Evolutionary conservation across 163 green algal species (phyloP).

Genomic region (Dunaliella salina): DNA sequence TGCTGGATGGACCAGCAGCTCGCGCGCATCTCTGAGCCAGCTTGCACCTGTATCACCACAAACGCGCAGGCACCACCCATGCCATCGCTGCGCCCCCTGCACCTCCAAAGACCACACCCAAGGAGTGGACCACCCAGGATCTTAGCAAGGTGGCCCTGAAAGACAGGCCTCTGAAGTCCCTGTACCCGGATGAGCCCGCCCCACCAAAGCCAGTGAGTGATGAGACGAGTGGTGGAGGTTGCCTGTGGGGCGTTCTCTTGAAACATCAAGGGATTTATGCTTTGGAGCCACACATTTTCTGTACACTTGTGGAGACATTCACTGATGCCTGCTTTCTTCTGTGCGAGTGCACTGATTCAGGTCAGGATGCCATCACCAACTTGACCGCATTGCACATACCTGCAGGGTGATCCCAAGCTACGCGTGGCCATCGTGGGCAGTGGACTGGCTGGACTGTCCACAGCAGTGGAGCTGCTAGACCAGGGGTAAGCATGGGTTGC

Average conservation of each 20-base stretch:
- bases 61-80: constrained; percentile 13
- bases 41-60: neutral
- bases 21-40: neutral
- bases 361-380: too few relatives aligned
- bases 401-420: constrained; percentile 77
- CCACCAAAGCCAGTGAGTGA: constrained; percentile 50
- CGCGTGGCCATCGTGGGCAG: constrained; percentile 88
- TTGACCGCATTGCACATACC: too few relatives aligned
- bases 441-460: constrained; percentile 89
- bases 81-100: constrained; percentile 21
- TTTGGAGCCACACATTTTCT: too few relatives aligned
- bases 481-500: constrained; percentile 75
- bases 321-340: too few relatives aligned
- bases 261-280: too few relatives aligned
- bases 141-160: constrained; percentile 64
- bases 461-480: constrained; percentile 91
- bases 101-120: neutral
- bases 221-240: too few relatives aligned
- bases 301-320: too few relatives aligned
- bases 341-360: too few relatives aligned
- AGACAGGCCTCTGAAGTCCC: constrained; percentile 79
- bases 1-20: too few relatives aligned
- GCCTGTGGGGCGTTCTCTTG: too few relatives aligned
- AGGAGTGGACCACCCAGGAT: constrained; percentile 12
- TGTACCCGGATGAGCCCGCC: constrained; percentile 76